Percentiles rank a stretch among this genome's conserved stretches.
These are phyloP conservation scores for Durusdinium trenchii DNA, from an alignment of 73 alveolate species.

Conservation along the genomic window DNA sequence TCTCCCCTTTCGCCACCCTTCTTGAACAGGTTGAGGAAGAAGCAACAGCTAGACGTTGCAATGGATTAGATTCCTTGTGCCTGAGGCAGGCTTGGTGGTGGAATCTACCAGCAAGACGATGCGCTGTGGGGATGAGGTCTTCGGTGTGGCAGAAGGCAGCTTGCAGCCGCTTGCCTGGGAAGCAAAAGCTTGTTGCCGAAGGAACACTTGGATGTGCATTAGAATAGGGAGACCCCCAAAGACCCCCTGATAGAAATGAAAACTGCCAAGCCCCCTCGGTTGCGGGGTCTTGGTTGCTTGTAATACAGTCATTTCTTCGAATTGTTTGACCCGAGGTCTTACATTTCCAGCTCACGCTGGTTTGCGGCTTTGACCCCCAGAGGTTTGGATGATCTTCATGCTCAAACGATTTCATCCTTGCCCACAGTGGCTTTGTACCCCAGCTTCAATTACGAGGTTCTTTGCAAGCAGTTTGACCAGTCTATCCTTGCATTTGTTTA, in stretches of 20 bases:
- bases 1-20: no score
- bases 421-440: constrained; percentile 71
- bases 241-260: no score
- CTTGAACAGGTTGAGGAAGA: no score
- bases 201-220: no score
- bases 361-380: constrained; percentile 29
- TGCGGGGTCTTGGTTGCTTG: neutral
- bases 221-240: no score
- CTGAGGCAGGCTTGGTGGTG: constrained; percentile 64
- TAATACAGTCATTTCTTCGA: neutral
- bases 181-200: no score
- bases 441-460: neutral
- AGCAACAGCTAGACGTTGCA: no score
- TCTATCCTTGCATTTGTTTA: neutral
- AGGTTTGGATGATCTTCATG: neutral
- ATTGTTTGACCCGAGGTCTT: constrained; percentile 43
- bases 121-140: constrained; percentile 69
- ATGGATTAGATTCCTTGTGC: neutral
- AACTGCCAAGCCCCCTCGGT: no score
- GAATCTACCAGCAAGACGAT: neutral
- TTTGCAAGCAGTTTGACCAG: neutral
- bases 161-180: no score
- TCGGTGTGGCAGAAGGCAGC: constrained; percentile 58
- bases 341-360: neutral
- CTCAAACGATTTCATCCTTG: constrained; percentile 54